A percentile compares a stretch with the other conserved stretches of the same genome.
Evolutionary conservation across 78 protist genomes (phyloP).

Genomic region (Polysphondylium violaceum): DNA sequence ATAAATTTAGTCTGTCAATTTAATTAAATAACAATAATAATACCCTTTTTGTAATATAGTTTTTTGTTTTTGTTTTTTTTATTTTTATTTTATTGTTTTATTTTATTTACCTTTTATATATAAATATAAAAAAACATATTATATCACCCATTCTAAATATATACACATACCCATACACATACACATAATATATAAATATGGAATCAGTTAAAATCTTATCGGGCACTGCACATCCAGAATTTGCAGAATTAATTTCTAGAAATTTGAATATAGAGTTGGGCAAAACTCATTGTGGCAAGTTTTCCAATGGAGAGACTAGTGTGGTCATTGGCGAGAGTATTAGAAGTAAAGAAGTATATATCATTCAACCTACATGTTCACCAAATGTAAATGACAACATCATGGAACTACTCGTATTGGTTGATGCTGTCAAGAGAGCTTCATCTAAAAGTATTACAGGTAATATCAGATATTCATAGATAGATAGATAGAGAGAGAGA

Average conservation of each 20-base stretch:
- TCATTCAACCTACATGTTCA: constrained; percentile 86
- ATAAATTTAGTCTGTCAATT: too few species aligned
- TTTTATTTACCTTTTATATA: too few species aligned
- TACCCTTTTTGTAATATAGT: too few species aligned
- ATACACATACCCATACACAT: too few species aligned
- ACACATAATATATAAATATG: constrained; percentile 10
- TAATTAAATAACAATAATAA: too few species aligned
- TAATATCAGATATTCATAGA: not conserved
- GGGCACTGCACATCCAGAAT: constrained; percentile 80
- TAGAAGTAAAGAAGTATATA: constrained; percentile 83
- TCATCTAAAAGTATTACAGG: constrained; percentile 86
- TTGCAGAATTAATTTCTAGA: constrained; percentile 69
- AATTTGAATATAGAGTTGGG: constrained; percentile 74
- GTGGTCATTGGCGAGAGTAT: constrained; percentile 57
- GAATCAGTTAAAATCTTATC: constrained; percentile 67
- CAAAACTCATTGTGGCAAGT: constrained; percentile 34
- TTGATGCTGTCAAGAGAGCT: constrained; percentile 87
- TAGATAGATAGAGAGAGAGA: too few species aligned
- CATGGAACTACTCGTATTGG: constrained; percentile 91
- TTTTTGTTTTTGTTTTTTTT: too few species aligned
- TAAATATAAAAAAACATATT: too few species aligned
- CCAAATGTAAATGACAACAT: constrained; percentile 84
- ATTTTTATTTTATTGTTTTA: too few species aligned
- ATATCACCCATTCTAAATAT: too few species aligned
- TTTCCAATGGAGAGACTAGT: constrained; percentile 81